These are phyloP conservation scores for Kazachstania sp. DNA, from an alignment of 1,139 yeast species.

Conservation along the genomic window DNA sequence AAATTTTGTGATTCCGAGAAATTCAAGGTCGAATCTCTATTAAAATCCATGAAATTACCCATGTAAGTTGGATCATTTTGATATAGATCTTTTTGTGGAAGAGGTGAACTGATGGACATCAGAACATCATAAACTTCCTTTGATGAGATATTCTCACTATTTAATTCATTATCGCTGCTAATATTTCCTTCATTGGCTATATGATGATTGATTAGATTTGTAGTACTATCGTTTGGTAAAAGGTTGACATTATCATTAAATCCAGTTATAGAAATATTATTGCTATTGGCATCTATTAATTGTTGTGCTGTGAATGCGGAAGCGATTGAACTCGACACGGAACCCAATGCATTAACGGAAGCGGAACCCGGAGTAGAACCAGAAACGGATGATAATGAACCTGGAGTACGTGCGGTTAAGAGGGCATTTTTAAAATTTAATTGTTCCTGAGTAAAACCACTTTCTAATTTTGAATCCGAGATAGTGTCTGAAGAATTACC, in stretches of 20 bases:
- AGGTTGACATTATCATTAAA: neutral
- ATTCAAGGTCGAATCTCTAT: neutral
- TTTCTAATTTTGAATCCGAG: neutral
- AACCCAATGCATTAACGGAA: neutral
- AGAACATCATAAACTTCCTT: neutral
- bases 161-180: neutral
- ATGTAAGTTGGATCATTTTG: neutral
- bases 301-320: neutral
- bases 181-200: neutral
- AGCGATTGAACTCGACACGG: too few relatives aligned
- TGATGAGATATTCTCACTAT: neutral
- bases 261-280: neutral
- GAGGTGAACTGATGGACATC: constrained; percentile 1
- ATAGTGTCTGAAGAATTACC: neutral
- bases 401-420: neutral
- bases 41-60: neutral
- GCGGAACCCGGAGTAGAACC: neutral
- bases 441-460: neutral
- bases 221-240: neutral
- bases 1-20: neutral
- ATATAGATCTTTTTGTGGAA: neutral
- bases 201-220: neutral
- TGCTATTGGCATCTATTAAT: neutral
- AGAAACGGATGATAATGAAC: neutral
- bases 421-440: neutral